Evolutionary conservation across 2,329 filamentous ascomycete species (phyloP).

Genomic region (Diplodia seriata): DNA sequence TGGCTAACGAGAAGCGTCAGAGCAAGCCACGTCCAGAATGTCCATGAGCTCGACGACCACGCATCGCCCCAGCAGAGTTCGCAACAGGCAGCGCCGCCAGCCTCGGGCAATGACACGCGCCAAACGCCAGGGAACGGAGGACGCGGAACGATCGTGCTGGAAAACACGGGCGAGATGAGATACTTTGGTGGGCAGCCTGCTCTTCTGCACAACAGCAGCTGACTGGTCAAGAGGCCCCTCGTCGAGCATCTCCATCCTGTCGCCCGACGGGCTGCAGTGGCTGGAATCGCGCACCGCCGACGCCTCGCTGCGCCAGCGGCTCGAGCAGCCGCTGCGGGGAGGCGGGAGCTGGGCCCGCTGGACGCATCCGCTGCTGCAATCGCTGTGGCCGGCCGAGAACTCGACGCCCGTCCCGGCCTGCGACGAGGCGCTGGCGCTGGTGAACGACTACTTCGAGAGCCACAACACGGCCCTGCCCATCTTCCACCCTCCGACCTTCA

Average conservation of each 20-base stretch:
- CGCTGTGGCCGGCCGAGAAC: background rate
- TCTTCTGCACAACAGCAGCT: background rate
- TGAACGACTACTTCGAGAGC: slow-evolving; percentile 15
- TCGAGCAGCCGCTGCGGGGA: slow-evolving; percentile 18
- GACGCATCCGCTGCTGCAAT: slow-evolving; percentile 17
- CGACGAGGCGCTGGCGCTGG: background rate
- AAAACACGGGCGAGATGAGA: slow-evolving; percentile 25
- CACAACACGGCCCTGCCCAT: slow-evolving; percentile 12
- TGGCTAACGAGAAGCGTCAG: background rate
- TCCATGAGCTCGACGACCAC: slow-evolving; percentile 8
- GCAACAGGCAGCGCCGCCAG: too few relatives aligned
- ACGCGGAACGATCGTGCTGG: slow-evolving; percentile 11
- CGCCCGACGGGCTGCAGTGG: slow-evolving; percentile 17
- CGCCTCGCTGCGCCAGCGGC: slow-evolving; percentile 22
- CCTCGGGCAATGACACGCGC: background rate
- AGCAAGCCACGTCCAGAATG: background rate
- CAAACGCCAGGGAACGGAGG: background rate
- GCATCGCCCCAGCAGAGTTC: background rate
- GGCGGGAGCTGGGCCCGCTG: slow-evolving; percentile 17
- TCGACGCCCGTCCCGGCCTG: background rate
- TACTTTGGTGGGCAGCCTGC: slow-evolving; percentile 4
- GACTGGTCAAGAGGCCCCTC: slow-evolving; percentile 24
- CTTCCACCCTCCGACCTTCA: slow-evolving; percentile 17
- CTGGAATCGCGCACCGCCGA: slow-evolving; percentile 19
- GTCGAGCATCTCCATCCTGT: slow-evolving; percentile 21